phyloP scores from a whole-genome alignment of 2,329 filamentous ascomycete species.

The Pyrenophora tritici-repentis region DNA sequence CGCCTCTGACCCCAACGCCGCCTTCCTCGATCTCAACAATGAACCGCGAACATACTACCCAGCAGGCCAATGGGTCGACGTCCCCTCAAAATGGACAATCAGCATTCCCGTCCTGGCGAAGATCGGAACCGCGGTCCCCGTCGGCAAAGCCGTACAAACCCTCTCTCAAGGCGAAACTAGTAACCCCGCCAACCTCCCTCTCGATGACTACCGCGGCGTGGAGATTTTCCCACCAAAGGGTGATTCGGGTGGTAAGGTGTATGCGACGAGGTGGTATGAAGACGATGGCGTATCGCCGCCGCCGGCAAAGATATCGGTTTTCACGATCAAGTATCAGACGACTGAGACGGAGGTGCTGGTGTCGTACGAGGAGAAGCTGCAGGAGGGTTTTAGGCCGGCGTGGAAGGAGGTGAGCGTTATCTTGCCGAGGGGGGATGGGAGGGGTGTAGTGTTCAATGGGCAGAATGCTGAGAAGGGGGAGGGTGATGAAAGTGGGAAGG shows the following conservation, averaged over 20 bases:
- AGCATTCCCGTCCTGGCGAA: slow-evolving; percentile 62
- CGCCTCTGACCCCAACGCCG: slow-evolving; percentile 50
- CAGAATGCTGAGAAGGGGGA: background rate
- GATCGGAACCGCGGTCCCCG: slow-evolving; percentile 59
- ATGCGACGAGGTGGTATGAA: slow-evolving; percentile 58
- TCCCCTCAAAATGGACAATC: slow-evolving; percentile 57
- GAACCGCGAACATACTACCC: slow-evolving; percentile 63
- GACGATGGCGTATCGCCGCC: slow-evolving; percentile 61
- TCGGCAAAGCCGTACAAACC: slow-evolving; percentile 59
- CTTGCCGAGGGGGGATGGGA: slow-evolving; percentile 56
- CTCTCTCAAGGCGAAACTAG: slow-evolving; percentile 56
- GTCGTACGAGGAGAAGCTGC: slow-evolving; percentile 47
- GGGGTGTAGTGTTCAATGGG: slow-evolving; percentile 39
- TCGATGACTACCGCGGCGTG: slow-evolving; percentile 61
- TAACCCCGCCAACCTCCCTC: slow-evolving; percentile 52
- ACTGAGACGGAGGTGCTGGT: slow-evolving; percentile 54
- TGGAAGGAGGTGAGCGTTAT: slow-evolving; percentile 59
- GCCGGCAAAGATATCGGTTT: slow-evolving; percentile 35
- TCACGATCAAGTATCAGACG: slow-evolving; percentile 34
- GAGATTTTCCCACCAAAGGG: slow-evolving; percentile 62
- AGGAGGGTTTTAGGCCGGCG: slow-evolving; percentile 52
- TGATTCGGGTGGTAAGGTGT: slow-evolving; percentile 42
- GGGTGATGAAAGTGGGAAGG: background rate
- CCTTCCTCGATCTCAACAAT: slow-evolving; percentile 68
- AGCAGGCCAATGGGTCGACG: slow-evolving; percentile 59